Conservation (phyloP, 371 early-diverging fungal species). For the Dipsacomyces acuminosporus region DNA sequence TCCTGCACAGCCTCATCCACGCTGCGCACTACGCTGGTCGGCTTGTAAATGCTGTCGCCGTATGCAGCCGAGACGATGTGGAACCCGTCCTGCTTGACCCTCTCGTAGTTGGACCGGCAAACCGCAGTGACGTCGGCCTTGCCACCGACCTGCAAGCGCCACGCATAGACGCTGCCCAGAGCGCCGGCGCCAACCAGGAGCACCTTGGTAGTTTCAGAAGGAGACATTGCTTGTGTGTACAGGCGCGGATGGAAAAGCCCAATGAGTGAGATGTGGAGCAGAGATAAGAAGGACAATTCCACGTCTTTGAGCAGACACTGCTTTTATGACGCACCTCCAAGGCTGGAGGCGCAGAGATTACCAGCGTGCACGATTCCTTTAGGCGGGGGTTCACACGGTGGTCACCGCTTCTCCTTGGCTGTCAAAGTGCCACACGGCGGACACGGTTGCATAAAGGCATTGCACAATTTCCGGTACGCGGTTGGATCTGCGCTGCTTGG, state of each 20-base stretch:
- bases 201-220: conserved; percentile 3
- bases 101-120: conserved; percentile 75
- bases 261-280: no score
- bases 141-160: conserved; percentile 60
- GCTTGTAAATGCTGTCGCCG: conserved; percentile 60
- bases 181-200: conserved; percentile 75
- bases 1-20: conserved; percentile 51
- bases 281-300: no score
- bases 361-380: no score
- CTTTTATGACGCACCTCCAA: no score
- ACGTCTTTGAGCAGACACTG: no score
- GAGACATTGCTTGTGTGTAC: not conserved
- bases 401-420: no score
- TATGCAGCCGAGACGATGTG: conserved; percentile 59
- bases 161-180: conserved; percentile 69
- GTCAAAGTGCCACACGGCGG: no score
- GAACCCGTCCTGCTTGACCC: conserved; percentile 61
- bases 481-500: no score
- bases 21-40: conserved; percentile 55
- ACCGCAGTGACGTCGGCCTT: conserved; percentile 59
- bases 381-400: no score
- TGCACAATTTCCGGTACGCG: no score
- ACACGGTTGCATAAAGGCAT: no score
- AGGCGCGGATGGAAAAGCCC: not conserved
- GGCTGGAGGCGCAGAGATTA: no score